phyloP scores from a whole-genome alignment of 176 grass and related monocot genomes.

The Oryza coarctata region DNA sequence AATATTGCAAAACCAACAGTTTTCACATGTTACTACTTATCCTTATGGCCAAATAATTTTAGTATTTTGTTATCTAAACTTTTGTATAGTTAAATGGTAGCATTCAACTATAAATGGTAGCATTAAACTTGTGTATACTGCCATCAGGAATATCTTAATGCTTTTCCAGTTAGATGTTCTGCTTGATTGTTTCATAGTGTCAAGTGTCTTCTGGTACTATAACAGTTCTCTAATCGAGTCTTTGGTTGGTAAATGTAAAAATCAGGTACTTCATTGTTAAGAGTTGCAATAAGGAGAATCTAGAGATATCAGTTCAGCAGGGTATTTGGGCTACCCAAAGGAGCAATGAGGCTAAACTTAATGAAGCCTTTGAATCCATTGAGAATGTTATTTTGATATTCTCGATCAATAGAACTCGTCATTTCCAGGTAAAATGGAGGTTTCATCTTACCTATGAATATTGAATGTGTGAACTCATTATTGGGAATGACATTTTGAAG shows the following conservation, averaged over 20 bases:
- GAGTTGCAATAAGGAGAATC: slow-evolving; percentile 97
- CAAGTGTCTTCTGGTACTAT: slow-evolving; percentile 18
- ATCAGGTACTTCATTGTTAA: slow-evolving; percentile 99
- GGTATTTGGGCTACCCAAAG: slow-evolving; percentile 97
- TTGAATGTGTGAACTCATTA: not conserved
- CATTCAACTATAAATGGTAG: not conserved
- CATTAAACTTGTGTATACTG: not conserved
- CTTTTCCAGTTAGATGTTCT: slow-evolving; percentile 17
- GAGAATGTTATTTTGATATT: slow-evolving; percentile 99
- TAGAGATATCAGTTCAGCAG: slow-evolving; percentile 98
- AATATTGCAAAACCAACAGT: not conserved
- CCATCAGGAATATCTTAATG: not conserved
- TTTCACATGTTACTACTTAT: slow-evolving; percentile 1
- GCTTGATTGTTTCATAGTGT: slow-evolving; percentile 13
- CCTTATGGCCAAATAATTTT: slow-evolving; percentile 1
- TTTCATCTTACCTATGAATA: slow-evolving; percentile 33
- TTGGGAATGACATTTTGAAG: slow-evolving; percentile 18
- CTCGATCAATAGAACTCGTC: slow-evolving; percentile 89
- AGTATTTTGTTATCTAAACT: slow-evolving; percentile 14
- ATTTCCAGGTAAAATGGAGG: slow-evolving; percentile 77
- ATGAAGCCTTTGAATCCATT: slow-evolving; percentile 96
- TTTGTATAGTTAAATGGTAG: slow-evolving; percentile 9
- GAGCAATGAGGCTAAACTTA: slow-evolving; percentile 96
- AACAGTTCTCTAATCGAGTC: slow-evolving; percentile 46
- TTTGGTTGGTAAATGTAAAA: slow-evolving; percentile 56